Evolutionary conservation across 2,329 filamentous ascomycete genomes (phyloP).

Genomic region (Septoria petroselini): DNA sequence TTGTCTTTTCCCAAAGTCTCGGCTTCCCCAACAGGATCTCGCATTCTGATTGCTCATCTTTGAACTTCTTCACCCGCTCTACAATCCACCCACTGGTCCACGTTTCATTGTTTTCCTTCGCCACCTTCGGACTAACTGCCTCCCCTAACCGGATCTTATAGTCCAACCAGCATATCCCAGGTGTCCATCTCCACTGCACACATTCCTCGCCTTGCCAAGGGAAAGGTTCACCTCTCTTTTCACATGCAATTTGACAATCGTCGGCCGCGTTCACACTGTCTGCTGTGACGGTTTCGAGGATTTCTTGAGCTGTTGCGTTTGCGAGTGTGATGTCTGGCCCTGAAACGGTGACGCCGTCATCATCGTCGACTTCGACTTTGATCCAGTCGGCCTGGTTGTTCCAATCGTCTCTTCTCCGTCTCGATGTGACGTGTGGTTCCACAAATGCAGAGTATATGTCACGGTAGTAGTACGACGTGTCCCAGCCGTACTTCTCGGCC

Average conservation of each 20-base stretch:
- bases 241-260: conserved; percentile 7
- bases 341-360: not conserved
- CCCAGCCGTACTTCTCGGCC: conserved; percentile 4
- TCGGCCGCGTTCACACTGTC: not conserved
- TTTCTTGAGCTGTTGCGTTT: not conserved
- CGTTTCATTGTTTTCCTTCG: not conserved
- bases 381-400: conserved; percentile 21
- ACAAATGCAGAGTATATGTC: conserved; percentile 15
- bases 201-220: conserved; percentile 8
- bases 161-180: conserved; percentile 12
- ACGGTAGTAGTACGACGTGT: conserved; percentile 17
- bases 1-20: not conserved
- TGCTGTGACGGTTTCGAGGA: not conserved
- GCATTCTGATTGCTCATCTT: not conserved
- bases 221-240: conserved; percentile 1
- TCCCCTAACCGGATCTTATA: conserved; percentile 7
- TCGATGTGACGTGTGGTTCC: conserved; percentile 2
- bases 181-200: conserved; percentile 16
- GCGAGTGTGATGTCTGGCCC: not conserved
- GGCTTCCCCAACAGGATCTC: not conserved
- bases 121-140: conserved; percentile 5
- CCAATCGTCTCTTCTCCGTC: conserved; percentile 1
- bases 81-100: conserved; percentile 25
- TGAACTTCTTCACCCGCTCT: conserved; percentile 13
- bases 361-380: conserved; percentile 5